Conservation (phyloP, 1,284 basidiomycete species). For the Agroathelia rolfsii region DNA sequence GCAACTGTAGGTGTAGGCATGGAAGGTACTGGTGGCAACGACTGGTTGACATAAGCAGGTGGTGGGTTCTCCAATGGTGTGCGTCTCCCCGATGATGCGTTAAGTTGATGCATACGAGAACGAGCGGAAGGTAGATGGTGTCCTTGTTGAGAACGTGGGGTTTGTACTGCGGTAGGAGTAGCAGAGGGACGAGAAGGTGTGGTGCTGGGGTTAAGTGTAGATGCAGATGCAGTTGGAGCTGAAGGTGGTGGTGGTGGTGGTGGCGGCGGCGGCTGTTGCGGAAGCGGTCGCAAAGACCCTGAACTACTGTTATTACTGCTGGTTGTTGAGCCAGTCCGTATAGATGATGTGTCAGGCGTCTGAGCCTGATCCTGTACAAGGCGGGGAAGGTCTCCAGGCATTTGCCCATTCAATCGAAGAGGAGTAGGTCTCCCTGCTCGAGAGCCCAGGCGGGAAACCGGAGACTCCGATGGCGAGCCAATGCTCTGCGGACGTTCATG, state of each 20-base stretch:
- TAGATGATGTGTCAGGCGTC: slow-evolving; percentile 49
- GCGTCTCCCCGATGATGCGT: slow-evolving; percentile 31
- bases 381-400: slow-evolving; percentile 48
- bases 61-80: slow-evolving; percentile 14
- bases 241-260: slow-evolving; percentile 29
- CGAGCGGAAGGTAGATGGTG: slow-evolving; percentile 60
- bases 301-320: no score
- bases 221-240: slow-evolving; percentile 7
- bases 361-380: slow-evolving; percentile 51
- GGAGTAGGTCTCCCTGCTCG: slow-evolving; percentile 57
- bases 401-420: slow-evolving; percentile 46
- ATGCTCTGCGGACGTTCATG: slow-evolving; percentile 10
- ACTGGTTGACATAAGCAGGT: slow-evolving; percentile 11
- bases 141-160: slow-evolving; percentile 32
- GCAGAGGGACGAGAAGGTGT: slow-evolving; percentile 21
- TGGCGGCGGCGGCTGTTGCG: slow-evolving; percentile 42
- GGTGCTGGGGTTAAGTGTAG: slow-evolving; percentile 11
- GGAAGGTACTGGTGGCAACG: slow-evolving; percentile 33
- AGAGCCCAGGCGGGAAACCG: slow-evolving; percentile 27
- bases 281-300: no score
- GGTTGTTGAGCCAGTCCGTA: no score
- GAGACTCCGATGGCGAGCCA: slow-evolving; percentile 9
- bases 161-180: slow-evolving; percentile 14
- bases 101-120: slow-evolving; percentile 53
- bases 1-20: slow-evolving; percentile 50